Conservation (phyloP, 768 basidiomycete genomes). For the Gymnopilus dilepis region DNA sequence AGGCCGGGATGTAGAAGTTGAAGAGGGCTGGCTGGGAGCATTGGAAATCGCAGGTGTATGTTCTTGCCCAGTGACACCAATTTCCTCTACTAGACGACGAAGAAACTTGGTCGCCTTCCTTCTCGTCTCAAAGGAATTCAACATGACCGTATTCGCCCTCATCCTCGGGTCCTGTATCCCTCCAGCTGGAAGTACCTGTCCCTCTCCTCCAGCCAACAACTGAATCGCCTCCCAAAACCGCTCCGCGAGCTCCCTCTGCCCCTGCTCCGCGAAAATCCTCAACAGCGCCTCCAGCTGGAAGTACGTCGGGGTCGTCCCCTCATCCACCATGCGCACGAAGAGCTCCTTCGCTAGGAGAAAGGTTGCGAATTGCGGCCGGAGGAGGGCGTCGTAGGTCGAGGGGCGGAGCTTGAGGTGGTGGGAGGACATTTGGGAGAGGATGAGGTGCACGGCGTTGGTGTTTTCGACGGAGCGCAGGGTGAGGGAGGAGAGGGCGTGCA, state of each 20-base stretch:
- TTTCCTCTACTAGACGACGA: conserved; percentile 3
- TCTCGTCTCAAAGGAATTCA: conserved; percentile 47
- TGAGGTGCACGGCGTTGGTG: conserved; percentile 42
- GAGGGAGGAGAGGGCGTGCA: conserved; percentile 52
- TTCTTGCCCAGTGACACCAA: too few relatives aligned
- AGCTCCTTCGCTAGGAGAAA: conserved; percentile 55
- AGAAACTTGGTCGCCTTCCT: conserved; percentile 55
- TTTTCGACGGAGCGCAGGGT: conserved; percentile 45
- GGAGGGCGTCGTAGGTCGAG: conserved; percentile 48
- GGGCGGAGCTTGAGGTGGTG: conserved; percentile 45
- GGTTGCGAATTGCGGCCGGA: conserved; percentile 56
- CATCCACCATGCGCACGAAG: conserved; percentile 44
- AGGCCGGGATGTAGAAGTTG: too few relatives aligned
- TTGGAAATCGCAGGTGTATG: too few relatives aligned
- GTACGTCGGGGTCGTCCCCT: conserved; percentile 44
- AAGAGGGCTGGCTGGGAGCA: too few relatives aligned
- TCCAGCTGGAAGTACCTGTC: conserved; percentile 11
- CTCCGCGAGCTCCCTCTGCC: conserved; percentile 45
- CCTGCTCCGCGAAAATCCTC: conserved; percentile 50
- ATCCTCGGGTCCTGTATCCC: conserved; percentile 24
- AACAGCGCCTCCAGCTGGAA: conserved; percentile 55
- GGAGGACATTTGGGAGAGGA: conserved; percentile 54
- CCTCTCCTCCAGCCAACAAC: not conserved
- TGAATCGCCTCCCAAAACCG: conserved; percentile 47
- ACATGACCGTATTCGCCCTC: conserved; percentile 47